A percentile compares a stretch with the other conserved stretches of the same genome.
Evolutionary conservation across 345 rosid genomes (phyloP).

Genomic region (Rhizophora mangle): DNA sequence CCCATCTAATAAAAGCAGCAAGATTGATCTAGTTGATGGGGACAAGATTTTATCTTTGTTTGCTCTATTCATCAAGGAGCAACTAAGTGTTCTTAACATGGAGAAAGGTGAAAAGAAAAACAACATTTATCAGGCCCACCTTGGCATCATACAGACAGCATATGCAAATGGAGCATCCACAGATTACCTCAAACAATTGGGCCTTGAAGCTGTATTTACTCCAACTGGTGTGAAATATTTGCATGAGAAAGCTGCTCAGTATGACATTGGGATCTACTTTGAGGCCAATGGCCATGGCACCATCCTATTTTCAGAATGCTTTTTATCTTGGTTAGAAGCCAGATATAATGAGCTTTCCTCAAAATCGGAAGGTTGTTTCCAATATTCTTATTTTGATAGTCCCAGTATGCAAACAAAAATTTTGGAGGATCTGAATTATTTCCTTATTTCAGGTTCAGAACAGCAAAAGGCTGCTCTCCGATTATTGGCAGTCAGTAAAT

Average conservation of each 20-base stretch:
- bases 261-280: slow-evolving; percentile 89
- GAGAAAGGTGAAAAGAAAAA: slow-evolving; percentile 25
- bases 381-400: slow-evolving; percentile 2
- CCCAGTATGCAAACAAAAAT: background rate
- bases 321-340: slow-evolving; percentile 50
- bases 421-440: slow-evolving; percentile 6
- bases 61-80: slow-evolving; percentile 78
- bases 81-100: slow-evolving; percentile 43
- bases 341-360: slow-evolving; percentile 45
- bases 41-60: slow-evolving; percentile 89
- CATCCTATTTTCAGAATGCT: slow-evolving; percentile 65
- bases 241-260: slow-evolving; percentile 74
- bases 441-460: slow-evolving; percentile 53
- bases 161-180: slow-evolving; percentile 96
- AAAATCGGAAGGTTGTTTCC: slow-evolving; percentile 44
- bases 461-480: slow-evolving; percentile 69
- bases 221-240: slow-evolving; percentile 91
- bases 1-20: slow-evolving; percentile 34
- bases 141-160: slow-evolving; percentile 91
- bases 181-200: slow-evolving; percentile 59
- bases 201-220: slow-evolving; percentile 62
- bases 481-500: slow-evolving; percentile 69
- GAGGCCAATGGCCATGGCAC: slow-evolving; percentile 99
- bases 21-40: slow-evolving; percentile 77
- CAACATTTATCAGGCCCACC: slow-evolving; percentile 37